Evolutionary conservation across 2,329 filamentous ascomycete genomes (phyloP).

Genomic region (Colletotrichum somersetense): DNA sequence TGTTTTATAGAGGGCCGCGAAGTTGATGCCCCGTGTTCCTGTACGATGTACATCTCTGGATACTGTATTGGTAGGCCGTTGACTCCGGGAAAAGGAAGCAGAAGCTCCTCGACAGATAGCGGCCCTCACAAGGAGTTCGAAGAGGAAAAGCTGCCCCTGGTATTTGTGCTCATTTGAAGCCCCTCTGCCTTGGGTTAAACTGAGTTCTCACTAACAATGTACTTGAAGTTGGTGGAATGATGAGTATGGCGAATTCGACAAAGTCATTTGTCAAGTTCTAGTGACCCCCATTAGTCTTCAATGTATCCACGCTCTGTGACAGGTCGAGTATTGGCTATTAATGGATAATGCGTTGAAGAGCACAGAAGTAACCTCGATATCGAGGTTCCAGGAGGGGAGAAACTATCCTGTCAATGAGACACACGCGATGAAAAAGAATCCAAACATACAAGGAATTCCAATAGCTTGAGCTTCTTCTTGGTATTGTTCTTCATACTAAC

Average conservation of each 20-base stretch:
- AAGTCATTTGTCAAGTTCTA: not conserved
- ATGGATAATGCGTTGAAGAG: not conserved
- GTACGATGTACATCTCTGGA: not conserved
- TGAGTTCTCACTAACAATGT: not conserved
- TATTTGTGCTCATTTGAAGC: not conserved
- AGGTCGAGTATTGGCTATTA: not conserved
- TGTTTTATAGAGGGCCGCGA: not conserved
- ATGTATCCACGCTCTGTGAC: not conserved
- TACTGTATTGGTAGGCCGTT: not conserved
- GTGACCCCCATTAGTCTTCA: not conserved
- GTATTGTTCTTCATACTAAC: slow-evolving; percentile 32
- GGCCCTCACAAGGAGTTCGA: not conserved
- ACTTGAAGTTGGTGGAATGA: not conserved
- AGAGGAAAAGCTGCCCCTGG: not conserved
- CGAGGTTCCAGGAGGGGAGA: not conserved
- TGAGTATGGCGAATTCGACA: not conserved
- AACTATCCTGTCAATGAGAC: not conserved
- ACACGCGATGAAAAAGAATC: not conserved
- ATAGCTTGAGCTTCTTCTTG: slow-evolving; percentile 1
- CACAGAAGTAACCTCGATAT: not conserved
- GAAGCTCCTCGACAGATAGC: not conserved
- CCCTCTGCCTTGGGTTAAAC: too few species aligned
- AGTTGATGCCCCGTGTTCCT: not conserved
- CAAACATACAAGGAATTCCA: not conserved
- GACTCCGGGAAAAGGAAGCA: not conserved